Conservation (phyloP, 257 asterid genomes). For the Eustoma russellianum region DNA sequence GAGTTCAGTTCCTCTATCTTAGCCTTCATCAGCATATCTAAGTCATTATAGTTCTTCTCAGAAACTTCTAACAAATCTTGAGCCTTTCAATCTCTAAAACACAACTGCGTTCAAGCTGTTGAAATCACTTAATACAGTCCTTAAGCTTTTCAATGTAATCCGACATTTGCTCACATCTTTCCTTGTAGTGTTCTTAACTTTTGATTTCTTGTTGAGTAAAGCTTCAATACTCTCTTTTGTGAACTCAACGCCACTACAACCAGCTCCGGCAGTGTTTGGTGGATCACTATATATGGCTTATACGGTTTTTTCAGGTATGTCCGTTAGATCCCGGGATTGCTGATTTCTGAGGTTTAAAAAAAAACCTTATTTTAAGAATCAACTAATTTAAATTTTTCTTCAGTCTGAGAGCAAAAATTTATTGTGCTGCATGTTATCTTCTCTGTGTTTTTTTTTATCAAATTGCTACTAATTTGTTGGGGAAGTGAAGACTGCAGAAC, state of each 20-base stretch:
- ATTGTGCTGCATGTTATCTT: no score
- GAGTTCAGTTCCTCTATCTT: slow-evolving; percentile 74
- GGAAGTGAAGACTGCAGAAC: no score
- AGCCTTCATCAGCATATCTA: slow-evolving; percentile 54
- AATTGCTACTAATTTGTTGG: no score
- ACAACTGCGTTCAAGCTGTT: slow-evolving; percentile 59
- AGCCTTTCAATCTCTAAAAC: slow-evolving; percentile 44
- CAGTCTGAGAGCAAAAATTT: no score
- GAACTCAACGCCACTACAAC: slow-evolving; percentile 46
- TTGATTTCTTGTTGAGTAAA: slow-evolving; percentile 60
- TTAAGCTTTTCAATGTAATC: slow-evolving; percentile 64
- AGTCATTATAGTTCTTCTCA: slow-evolving; percentile 39
- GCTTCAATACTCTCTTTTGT: slow-evolving; percentile 65
- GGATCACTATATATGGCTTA: slow-evolving; percentile 50
- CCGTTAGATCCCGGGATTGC: no score
- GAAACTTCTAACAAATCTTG: slow-evolving; percentile 52
- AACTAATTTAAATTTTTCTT: no score
- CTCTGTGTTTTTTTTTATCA: no score
- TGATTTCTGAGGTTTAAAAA: no score
- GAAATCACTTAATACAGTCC: slow-evolving; percentile 78
- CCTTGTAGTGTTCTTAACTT: slow-evolving; percentile 52
- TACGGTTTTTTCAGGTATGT: no score
- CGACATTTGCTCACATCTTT: slow-evolving; percentile 57
- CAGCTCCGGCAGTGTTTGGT: slow-evolving; percentile 59
- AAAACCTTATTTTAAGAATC: no score